Evolutionary conservation across 208 protist species (phyloP), one percentile per base, ranked within the genome.

Genomic region (Jaenimonas drosophilae): DNA sequence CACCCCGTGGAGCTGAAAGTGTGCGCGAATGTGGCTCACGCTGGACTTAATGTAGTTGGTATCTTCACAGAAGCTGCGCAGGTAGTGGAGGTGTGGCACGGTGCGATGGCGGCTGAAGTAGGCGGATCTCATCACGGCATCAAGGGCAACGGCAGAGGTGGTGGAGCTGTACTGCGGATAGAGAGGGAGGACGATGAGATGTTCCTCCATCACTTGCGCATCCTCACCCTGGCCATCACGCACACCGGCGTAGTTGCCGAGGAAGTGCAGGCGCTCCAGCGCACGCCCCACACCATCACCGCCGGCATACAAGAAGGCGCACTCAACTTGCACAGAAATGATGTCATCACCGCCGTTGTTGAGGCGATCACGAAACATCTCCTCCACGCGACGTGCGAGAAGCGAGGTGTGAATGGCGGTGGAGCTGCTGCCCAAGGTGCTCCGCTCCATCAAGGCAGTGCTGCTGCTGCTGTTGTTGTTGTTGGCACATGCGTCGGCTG

Each of bases 151-250:
- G 12, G 48, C 69, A 6, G 48, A 61, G 19, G 27, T 34, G 24
- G 59, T 24, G 16, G 68, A 57, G 39, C 45, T 69, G 61, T 82
- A 76, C 34, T 82, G 72, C 1, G 72, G 71, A 37, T 70, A 76
- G 1, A 78, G 49, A 0, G 67, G 61, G 7, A 82, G 43, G 21
- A 76, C 52, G 5, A 82, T 54, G 1, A 79, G 43, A 3, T 49
- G 36, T 45, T 72, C 54, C 20, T 64, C 46, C n/a, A 56, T 41
- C 19, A 66, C 56, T 16, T 38, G 39, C 0, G 49, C 32, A 9
- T 42, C n/a, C 20, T 28, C 39, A 12, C 52, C 58, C 12, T 41
- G 25, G 25, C 45, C 43, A 48, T 70, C 62, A 9, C 26, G n/a
- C 0, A 56, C 19, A 6, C 42, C 42, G 20, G 27, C 42, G 44